phyloP scores from a whole-genome alignment of 345 rosid genomes.

The Dipteronia dyeriana region DNA sequence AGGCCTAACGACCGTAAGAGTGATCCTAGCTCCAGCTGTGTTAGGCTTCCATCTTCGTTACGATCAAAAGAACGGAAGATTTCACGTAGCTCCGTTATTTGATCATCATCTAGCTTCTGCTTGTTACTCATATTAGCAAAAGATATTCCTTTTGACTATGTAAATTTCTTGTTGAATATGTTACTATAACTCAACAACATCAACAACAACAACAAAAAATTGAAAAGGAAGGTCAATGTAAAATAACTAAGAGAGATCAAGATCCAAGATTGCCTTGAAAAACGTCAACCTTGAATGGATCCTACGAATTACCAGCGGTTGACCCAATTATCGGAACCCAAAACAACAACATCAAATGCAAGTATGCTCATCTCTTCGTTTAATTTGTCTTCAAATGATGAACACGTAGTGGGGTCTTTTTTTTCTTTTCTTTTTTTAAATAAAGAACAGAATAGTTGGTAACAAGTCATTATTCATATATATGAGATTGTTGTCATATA shows the following conservation, averaged over 20 bases:
- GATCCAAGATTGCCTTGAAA: slow-evolving; percentile 31
- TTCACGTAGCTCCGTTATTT: slow-evolving; percentile 73
- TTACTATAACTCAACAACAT: not conserved
- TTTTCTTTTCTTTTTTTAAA: not conserved
- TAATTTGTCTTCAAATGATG: slow-evolving; percentile 11
- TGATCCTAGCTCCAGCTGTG: slow-evolving; percentile 87
- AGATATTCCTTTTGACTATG: not conserved
- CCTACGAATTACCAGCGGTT: slow-evolving; percentile 23
- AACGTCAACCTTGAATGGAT: slow-evolving; percentile 28
- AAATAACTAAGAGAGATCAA: not conserved
- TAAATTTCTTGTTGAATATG: not conserved
- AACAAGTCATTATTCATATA: slow-evolving; percentile 12
- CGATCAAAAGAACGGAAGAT: slow-evolving; percentile 85
- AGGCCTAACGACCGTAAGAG: slow-evolving; percentile 76
- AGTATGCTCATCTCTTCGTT: not conserved
- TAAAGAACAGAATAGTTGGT: not conserved
- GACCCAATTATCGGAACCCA: slow-evolving; percentile 31
- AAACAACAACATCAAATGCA: not conserved
- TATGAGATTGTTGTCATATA: not conserved
- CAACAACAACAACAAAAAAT: not conserved
- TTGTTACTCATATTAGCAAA: slow-evolving; percentile 45
- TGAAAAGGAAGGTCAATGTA: not conserved
- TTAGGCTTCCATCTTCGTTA: slow-evolving; percentile 85
- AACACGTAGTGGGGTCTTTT: slow-evolving; percentile 20
- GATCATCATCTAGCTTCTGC: slow-evolving; percentile 70